phyloP scores from a whole-genome alignment of 495 filamentous ascomycete genomes.

The Choiromyces venosus region DNA sequence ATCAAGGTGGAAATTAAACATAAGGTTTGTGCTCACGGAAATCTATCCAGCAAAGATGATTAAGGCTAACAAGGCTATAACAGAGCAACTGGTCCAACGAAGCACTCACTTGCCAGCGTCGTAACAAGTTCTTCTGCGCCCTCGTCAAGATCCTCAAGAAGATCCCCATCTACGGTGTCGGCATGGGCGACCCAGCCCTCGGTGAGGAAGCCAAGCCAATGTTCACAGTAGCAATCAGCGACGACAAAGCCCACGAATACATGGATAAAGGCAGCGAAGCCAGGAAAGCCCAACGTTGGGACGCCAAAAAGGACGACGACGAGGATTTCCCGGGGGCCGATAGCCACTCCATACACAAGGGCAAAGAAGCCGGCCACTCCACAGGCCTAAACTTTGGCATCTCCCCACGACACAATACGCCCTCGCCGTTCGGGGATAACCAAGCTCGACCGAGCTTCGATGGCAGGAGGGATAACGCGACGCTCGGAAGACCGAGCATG shows the following conservation, averaged over 20 bases:
- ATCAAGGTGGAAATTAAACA: conserved; percentile 79
- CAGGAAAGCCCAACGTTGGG: conserved; percentile 59
- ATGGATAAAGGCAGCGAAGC: conserved; percentile 56
- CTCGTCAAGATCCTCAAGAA: conserved; percentile 77
- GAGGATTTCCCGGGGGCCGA: conserved; percentile 16
- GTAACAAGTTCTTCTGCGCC: conserved; percentile 96
- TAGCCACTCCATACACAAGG: conserved; percentile 23
- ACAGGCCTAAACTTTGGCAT: conserved; percentile 4
- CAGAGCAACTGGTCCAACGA: conserved; percentile 91
- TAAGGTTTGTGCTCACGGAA: conserved; percentile 47
- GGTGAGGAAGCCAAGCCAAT: conserved; percentile 64
- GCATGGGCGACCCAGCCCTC: conserved; percentile 60
- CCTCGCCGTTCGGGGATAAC: not conserved
- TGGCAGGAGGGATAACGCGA: not conserved
- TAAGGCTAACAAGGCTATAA: not conserved
- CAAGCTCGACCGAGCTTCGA: conserved; percentile 5
- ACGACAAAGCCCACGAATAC: conserved; percentile 56
- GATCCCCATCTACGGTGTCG: conserved; percentile 79
- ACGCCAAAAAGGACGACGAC: conserved; percentile 16
- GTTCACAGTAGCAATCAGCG: conserved; percentile 67
- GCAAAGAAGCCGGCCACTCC: conserved; percentile 18
- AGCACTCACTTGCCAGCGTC: conserved; percentile 68
- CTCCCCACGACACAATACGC: not conserved
- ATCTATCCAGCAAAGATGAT: not conserved
- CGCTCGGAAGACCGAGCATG: conserved; percentile 19